Evolutionary conservation across 179 eudicot genomes (phyloP), one percentile per base, ranked within the genome.

Genomic region (Kewa caespitosa): DNA sequence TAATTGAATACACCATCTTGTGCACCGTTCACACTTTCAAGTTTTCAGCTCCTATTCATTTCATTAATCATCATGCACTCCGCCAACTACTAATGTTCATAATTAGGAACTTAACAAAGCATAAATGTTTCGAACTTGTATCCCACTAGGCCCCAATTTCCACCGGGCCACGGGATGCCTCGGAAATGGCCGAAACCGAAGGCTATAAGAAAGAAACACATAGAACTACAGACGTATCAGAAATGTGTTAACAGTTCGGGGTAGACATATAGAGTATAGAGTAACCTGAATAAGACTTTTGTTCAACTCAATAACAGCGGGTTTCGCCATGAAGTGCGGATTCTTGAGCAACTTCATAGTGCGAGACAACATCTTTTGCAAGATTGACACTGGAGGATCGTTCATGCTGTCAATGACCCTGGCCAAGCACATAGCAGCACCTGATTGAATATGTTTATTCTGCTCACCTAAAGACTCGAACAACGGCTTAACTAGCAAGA

Each of bases 381-480:
- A 79, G 48, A 92, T 81, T 30, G 89, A 74, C 33, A 77, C 77
- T 7, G 98, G 94, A 76, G 96, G 97, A 75, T 87, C 79, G 38
- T 67, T 78, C 64, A 89, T 87, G 78, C 75, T 84, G 76, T 92
- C 92, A 67, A 94, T 89, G 59, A 89, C 87, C 82, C 88, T 83
- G 60, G 98, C 87, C 77, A 94, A 83, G 80, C 97, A 92, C 88
- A 89, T 73, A 22, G 97, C 90, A 22, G 94, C 85, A 81, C 98
- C 98, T 41, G 76, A 78, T 72, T 90, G 98, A 78, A 90, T 84
- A n/a, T 88, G 91, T 83, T 86, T 94, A 83, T 92, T 92, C 80
- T 94, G 96, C 78, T 94, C 97, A 67, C 96, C 96, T 72, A 92
- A 76, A 2, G 92, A 88, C 81, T 94, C 97, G 81, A 94, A 92